Conservation (phyloP, 2,329 filamentous ascomycete species). For the Coleophoma eucalyptorum region DNA sequence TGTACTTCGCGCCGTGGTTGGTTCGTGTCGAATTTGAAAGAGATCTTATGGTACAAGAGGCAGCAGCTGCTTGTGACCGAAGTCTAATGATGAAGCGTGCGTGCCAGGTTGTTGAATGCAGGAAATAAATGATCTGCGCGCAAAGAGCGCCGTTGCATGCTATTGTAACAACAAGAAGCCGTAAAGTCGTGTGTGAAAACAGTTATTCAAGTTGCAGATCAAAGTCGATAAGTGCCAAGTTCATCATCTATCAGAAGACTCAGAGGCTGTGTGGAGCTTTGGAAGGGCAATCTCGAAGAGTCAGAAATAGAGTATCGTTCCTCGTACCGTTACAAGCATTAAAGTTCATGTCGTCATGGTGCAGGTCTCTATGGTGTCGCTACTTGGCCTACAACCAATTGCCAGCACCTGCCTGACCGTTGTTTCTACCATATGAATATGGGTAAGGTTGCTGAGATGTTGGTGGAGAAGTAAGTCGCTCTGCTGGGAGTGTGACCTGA, state of each 20-base stretch:
- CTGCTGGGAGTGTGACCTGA: conserved; percentile 17
- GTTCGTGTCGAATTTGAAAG: conserved; percentile 22
- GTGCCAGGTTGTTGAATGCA: conserved; percentile 22
- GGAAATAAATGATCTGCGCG: conserved; percentile 13
- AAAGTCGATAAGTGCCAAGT: too few relatives aligned
- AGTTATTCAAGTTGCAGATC: conserved; percentile 16
- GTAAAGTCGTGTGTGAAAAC: conserved; percentile 30
- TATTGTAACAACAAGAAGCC: conserved; percentile 30
- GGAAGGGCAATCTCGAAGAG: conserved; percentile 15
- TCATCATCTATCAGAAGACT: too few relatives aligned
- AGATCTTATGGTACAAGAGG: conserved; percentile 28
- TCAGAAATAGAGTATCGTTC: conserved; percentile 26
- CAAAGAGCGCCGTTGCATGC: conserved; percentile 18
- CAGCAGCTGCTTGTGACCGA: conserved; percentile 14
- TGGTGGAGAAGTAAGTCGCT: conserved; percentile 16
- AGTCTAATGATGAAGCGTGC: conserved; percentile 9
- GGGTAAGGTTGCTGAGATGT: conserved; percentile 17
- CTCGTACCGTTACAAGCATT: conserved; percentile 32
- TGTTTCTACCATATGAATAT: conserved; percentile 22
- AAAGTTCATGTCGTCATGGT: conserved; percentile 29
- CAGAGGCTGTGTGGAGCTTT: too few relatives aligned
- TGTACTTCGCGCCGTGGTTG: conserved; percentile 26
- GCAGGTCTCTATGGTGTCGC: conserved; percentile 4
- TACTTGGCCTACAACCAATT: conserved; percentile 25
- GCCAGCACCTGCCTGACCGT: conserved; percentile 19